Conservation (phyloP, 176 grass and related monocot species). For the Bonia amplexicaulis region DNA sequence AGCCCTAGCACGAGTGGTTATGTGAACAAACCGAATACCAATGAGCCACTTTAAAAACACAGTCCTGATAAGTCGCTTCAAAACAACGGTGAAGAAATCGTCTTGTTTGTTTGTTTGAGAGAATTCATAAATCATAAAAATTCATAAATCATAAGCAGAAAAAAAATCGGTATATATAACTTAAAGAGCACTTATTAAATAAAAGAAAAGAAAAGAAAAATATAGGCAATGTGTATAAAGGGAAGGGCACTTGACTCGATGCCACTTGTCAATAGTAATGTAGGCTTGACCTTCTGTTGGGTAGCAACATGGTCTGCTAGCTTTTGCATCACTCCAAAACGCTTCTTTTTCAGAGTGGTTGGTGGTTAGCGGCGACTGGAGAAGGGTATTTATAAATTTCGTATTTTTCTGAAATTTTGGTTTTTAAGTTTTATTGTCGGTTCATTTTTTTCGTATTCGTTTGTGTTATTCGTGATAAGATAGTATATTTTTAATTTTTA, state of each 20-base stretch:
- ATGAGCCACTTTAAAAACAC: too few relatives aligned
- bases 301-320: not conserved
- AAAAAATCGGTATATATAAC: too few relatives aligned
- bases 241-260: not conserved
- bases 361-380: slow-evolving; percentile 14
- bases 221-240: not conserved
- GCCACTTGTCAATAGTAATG: slow-evolving; percentile 17
- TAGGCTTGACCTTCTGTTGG: slow-evolving; percentile 5
- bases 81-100: accelerated
- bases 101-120: too few relatives aligned
- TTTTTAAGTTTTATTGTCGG: accelerated
- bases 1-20: accelerated
- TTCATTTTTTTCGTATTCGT: too few relatives aligned
- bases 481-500: too few relatives aligned
- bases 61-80: too few relatives aligned
- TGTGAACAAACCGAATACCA: too few relatives aligned
- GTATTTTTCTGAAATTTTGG: too few relatives aligned
- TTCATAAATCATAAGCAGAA: too few relatives aligned
- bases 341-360: slow-evolving; percentile 26
- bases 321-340: slow-evolving; percentile 33
- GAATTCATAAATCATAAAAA: too few relatives aligned
- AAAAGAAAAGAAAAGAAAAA: not conserved
- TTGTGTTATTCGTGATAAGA: too few relatives aligned
- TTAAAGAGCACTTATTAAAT: not conserved
- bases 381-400: too few relatives aligned